A percentile compares a stretch with the other conserved stretches of the same genome.
These are phyloP conservation scores for Dunaliella primolecta DNA, from an alignment of 139 green algal species.

Conservation along the genomic window DNA sequence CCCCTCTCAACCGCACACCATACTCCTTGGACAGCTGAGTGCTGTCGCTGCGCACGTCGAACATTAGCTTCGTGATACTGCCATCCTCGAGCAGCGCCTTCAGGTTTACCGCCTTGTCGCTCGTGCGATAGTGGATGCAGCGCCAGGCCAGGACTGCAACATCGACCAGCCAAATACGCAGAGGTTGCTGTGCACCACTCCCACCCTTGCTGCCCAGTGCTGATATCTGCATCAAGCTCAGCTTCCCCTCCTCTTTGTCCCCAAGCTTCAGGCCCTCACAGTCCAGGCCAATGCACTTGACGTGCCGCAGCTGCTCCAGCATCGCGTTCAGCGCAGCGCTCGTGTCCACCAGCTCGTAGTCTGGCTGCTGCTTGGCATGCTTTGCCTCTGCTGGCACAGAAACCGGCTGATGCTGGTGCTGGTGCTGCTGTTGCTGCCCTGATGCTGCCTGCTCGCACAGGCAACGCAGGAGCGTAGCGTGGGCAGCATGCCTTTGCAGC, in stretches of 20 bases:
- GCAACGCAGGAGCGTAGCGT: too few relatives aligned
- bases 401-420: not conserved
- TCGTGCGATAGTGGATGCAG: conserved; percentile 14
- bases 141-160: conserved; percentile 9
- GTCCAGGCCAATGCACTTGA: conserved; percentile 20
- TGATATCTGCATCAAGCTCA: conserved; percentile 31
- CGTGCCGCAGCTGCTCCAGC: conserved; percentile 25
- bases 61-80: conserved; percentile 34
- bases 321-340: conserved; percentile 14
- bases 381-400: too few relatives aligned
- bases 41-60: conserved; percentile 31
- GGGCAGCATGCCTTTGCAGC: too few relatives aligned
- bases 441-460: not conserved
- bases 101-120: not conserved
- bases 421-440: not conserved
- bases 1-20: conserved; percentile 22
- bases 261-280: conserved; percentile 33
- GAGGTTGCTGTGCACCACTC: not conserved
- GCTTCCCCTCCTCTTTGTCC: conserved; percentile 10
- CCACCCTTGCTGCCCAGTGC: not conserved
- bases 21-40: conserved; percentile 21
- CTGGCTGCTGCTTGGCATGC: not conserved
- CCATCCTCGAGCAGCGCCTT: conserved; percentile 23
- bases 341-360: conserved; percentile 22
- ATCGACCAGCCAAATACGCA: conserved; percentile 36